phyloP scores from a whole-genome alignment of 169 alveolate species.

The Plasmodium ovale region DNA sequence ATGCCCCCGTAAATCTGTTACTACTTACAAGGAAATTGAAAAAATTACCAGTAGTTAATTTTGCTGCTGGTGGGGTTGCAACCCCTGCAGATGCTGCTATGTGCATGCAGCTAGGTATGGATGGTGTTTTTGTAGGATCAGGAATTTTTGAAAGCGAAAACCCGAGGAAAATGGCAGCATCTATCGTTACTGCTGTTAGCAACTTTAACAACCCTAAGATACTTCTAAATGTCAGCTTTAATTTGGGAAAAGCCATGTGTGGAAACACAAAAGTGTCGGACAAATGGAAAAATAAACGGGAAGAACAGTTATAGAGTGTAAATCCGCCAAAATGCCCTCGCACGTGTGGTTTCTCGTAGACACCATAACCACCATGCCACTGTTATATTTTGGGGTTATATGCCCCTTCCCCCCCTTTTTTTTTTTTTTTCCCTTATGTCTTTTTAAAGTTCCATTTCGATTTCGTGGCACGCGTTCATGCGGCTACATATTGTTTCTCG shows the following conservation, averaged over 20 bases:
- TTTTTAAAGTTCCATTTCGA: too few relatives aligned
- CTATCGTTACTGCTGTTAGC: constrained; percentile 81
- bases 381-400: too few relatives aligned
- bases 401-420: too few relatives aligned
- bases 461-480: too few relatives aligned
- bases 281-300: constrained; percentile 66
- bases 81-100: constrained; percentile 87
- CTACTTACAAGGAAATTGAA: constrained; percentile 71
- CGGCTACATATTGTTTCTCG: too few relatives aligned
- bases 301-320: too few relatives aligned
- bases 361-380: too few relatives aligned
- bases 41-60: constrained; percentile 87
- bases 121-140: constrained; percentile 89
- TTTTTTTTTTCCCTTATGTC: too few relatives aligned
- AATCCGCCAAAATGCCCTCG: too few relatives aligned
- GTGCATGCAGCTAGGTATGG: constrained; percentile 86
- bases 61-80: constrained; percentile 88
- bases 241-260: constrained; percentile 58
- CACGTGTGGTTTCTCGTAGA: too few relatives aligned
- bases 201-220: constrained; percentile 66
- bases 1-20: constrained; percentile 79
- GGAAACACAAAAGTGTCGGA: constrained; percentile 50
- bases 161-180: constrained; percentile 84
- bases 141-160: constrained; percentile 85
- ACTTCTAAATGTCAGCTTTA: constrained; percentile 47